Percentiles rank a stretch among this genome's conserved stretches.
These are phyloP conservation scores for Yarrowia alimentaria DNA, from an alignment of 805 yeast genomes.

Conservation along the genomic window DNA sequence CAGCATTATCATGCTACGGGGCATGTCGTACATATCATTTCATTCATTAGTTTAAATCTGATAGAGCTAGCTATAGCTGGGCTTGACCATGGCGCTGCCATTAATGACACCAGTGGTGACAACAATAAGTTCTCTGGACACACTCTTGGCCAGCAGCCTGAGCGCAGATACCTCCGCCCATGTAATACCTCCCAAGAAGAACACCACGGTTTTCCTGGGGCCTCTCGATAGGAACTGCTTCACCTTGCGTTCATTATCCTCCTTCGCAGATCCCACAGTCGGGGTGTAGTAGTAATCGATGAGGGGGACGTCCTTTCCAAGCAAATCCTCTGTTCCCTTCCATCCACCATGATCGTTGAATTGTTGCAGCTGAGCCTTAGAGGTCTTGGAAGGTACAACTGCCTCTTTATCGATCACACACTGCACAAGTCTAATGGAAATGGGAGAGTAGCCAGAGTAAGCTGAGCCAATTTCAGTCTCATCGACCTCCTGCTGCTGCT, in stretches of 20 bases:
- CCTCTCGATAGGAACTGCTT: conserved; percentile 9
- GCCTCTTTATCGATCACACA: conserved; percentile 57
- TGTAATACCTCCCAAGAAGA: conserved; percentile 82
- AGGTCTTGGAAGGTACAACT: conserved; percentile 26
- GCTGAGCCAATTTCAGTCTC: conserved; percentile 55
- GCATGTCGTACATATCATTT: not conserved
- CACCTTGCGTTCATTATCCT: conserved; percentile 14
- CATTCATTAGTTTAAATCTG: not conserved
- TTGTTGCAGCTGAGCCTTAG: not conserved
- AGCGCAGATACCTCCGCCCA: conserved; percentile 78
- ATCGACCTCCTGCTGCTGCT: conserved; percentile 39
- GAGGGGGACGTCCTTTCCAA: conserved; percentile 33
- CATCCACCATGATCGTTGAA: conserved; percentile 37
- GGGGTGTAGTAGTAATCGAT: not conserved
- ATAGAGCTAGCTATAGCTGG: not conserved
- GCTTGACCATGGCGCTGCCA: conserved; percentile 44
- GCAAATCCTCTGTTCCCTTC: conserved; percentile 45
- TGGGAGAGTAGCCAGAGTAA: conserved; percentile 80
- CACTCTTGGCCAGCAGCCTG: conserved; percentile 53
- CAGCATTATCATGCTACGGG: too few species aligned
- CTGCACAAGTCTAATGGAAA: conserved; percentile 67
- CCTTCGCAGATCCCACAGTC: conserved; percentile 35
- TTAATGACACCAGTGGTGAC: conserved; percentile 50
- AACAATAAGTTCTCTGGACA: conserved; percentile 45
- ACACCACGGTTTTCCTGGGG: conserved; percentile 44